These are phyloP conservation scores for Acanthamoeba divionensis DNA, from an alignment of 208 protist genomes.

Conservation along the genomic window DNA sequence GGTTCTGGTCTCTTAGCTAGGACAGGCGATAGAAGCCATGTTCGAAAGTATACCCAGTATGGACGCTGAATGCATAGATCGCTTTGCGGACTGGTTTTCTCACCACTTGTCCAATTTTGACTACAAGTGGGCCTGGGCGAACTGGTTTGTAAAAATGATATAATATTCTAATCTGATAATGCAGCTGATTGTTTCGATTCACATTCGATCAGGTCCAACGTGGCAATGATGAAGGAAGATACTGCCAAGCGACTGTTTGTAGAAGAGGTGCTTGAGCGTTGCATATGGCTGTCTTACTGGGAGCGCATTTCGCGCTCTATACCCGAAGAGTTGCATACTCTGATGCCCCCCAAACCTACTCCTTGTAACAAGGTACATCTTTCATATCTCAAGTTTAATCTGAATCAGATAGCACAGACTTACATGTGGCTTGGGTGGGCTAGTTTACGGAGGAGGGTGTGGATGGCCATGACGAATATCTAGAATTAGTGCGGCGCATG, in stretches of 20 bases:
- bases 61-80: conserved; percentile 51
- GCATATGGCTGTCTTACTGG: conserved; percentile 11
- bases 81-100: conserved; percentile 56
- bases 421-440: too few relatives aligned
- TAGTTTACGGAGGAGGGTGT: background rate
- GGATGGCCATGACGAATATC: background rate
- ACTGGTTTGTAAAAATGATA: background rate
- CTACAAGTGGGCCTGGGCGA: conserved; percentile 63
- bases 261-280: background rate
- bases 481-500: background rate
- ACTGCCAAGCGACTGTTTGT: background rate
- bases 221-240: background rate
- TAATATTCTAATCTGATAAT: too few relatives aligned
- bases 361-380: conserved; percentile 2
- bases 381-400: too few relatives aligned
- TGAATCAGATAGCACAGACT: too few relatives aligned
- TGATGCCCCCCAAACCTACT: background rate
- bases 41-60: conserved; percentile 60
- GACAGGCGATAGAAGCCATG: conserved; percentile 56
- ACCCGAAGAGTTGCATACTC: background rate
- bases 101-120: conserved; percentile 69
- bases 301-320: background rate
- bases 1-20: background rate
- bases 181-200: too few relatives aligned
- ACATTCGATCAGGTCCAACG: background rate